Conservation (phyloP, 345 rosid species). For the Geranium brycei region DNA sequence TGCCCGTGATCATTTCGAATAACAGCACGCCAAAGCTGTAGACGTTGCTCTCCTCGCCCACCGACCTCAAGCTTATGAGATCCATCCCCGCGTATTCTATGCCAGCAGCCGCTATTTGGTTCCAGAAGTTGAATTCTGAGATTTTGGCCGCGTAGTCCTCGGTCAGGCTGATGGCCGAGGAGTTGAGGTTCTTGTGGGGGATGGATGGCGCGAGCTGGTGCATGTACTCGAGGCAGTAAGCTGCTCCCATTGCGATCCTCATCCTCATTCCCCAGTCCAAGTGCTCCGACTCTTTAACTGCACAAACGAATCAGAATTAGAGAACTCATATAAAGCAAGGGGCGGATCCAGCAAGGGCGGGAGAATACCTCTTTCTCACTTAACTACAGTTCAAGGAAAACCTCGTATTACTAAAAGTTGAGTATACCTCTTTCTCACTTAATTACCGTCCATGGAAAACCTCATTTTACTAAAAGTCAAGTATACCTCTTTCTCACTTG, state of each 20-base stretch:
- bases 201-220: slow-evolving; percentile 62
- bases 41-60: slow-evolving; percentile 29
- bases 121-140: slow-evolving; percentile 55
- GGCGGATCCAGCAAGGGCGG: too few species aligned
- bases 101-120: slow-evolving; percentile 31
- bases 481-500: too few species aligned
- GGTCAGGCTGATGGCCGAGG: slow-evolving; percentile 55
- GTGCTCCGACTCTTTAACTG: slow-evolving; percentile 87
- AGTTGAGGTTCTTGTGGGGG: slow-evolving; percentile 48
- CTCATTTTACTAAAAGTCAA: too few species aligned
- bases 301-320: slow-evolving; percentile 9
- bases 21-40: slow-evolving; percentile 66
- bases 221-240: slow-evolving; percentile 78
- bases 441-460: too few species aligned
- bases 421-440: too few species aligned
- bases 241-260: slow-evolving; percentile 74
- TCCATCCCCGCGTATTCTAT: slow-evolving; percentile 16
- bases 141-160: slow-evolving; percentile 91
- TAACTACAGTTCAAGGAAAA: too few species aligned
- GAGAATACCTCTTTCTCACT: too few species aligned
- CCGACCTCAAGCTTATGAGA: slow-evolving; percentile 19
- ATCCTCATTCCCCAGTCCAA: slow-evolving; percentile 76
- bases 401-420: too few species aligned
- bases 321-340: not conserved
- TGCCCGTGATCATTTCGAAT: slow-evolving; percentile 69